Evolutionary conservation across 1,139 yeast species (phyloP), one percentile per base, ranked within the genome.

Genomic region (Taphrina wiesneri): DNA sequence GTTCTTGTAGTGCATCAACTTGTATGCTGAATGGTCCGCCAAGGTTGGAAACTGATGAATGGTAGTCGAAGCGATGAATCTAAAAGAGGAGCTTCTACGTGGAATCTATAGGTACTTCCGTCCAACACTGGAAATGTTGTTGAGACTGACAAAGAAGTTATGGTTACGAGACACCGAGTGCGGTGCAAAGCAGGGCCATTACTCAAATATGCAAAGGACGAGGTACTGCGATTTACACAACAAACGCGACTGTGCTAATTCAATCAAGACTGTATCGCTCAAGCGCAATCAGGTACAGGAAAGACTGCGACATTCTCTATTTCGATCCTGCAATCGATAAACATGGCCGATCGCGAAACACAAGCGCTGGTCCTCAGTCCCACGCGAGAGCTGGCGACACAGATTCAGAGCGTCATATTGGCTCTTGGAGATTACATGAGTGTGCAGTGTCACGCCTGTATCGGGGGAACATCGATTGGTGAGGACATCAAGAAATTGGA

Each of bases 271-370:
- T 97, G 92, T 68, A 86, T 93, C 76, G 99, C 98, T 73, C 99
- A 93, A 82, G 97, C 98, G 74, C 99, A 93, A 85, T 92, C 98
- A 67, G 99, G 99, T 87, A 93, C 99, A 72, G 99, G 99, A 87
- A 93, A 93, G 84, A 93, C 99, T 71, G 99, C 98, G 77, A 93
- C 99, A 73, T 93, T 93, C 86, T 88, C 98, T 79, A 92, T 93
- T 75, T 88, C 97, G 75, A 93, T 96, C 75, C 85, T 93, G 79
- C 97, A 68, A 23, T 63, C 89, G 83, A 86, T 88, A 73, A 92
- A 88, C 78, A 70, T 70, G n/a, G 67, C 70, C 43, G 64, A 71
- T 23, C 69, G 72, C 23, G 73, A 83, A 77, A 87, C 95, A 75
- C 96, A 89, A 81, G 96, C 97, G 75, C 85, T 93, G 80, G 91